These are phyloP conservation scores for Meira miltonrushii DNA, from an alignment of 1,284 basidiomycete species.

Conservation along the genomic window DNA sequence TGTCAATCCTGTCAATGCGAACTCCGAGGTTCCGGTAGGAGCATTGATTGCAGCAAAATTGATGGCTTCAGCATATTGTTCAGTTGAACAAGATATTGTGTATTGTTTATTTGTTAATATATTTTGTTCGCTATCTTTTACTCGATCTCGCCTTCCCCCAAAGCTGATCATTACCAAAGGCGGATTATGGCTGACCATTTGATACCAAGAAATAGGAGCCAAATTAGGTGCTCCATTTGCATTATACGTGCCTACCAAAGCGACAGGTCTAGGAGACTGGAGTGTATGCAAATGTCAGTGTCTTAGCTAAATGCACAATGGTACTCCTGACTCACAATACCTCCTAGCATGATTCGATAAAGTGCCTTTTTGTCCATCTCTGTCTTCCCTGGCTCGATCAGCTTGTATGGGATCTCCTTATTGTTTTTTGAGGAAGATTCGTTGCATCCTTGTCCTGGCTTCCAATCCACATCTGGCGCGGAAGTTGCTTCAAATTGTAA, in stretches of 20 bases:
- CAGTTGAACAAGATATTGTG: conserved; percentile 28
- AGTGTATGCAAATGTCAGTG: conserved; percentile 4
- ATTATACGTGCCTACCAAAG: conserved; percentile 33
- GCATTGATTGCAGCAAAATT: conserved; percentile 41
- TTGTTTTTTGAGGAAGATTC: conserved; percentile 14
- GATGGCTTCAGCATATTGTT: conserved; percentile 38
- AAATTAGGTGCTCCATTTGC: conserved; percentile 30
- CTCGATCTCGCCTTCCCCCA: conserved; percentile 23
- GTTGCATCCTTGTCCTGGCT: conserved; percentile 31
- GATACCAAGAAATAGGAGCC: conserved; percentile 39
- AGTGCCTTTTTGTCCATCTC: conserved; percentile 22
- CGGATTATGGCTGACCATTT: conserved; percentile 41
- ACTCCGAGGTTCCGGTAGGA: conserved; percentile 31
- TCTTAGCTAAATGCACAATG: neutral
- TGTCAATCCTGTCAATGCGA: conserved; percentile 32
- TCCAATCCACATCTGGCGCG: conserved; percentile 23
- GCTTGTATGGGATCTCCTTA: conserved; percentile 23
- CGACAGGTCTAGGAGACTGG: conserved; percentile 33
- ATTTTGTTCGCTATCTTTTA: conserved; percentile 39
- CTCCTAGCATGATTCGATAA: conserved; percentile 40
- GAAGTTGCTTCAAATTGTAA: neutral
- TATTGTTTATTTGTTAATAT: conserved; percentile 30
- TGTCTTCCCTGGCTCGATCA: conserved; percentile 33
- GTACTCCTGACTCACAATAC: conserved; percentile 16
- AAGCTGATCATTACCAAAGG: conserved; percentile 41